Conservation (phyloP, 2,329 filamentous ascomycete genomes). For the Simplicillium aogashimaense region DNA sequence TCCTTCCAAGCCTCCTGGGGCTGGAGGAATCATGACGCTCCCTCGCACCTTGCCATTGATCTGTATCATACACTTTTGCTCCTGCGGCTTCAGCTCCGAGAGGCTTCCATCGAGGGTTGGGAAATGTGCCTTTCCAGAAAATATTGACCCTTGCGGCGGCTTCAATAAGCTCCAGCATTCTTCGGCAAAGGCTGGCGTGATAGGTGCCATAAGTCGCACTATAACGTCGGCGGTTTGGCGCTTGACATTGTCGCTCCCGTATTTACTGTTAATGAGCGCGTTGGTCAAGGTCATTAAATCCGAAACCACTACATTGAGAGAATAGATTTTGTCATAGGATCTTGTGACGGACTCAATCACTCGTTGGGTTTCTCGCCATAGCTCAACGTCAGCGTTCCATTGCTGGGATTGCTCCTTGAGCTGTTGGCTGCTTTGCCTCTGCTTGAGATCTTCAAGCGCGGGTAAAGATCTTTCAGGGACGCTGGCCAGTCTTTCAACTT, state of each 20-base stretch:
- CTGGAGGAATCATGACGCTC: conserved; percentile 51
- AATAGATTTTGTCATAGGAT: conserved; percentile 61
- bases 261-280: conserved; percentile 36
- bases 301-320: conserved; percentile 75
- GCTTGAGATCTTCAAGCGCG: conserved; percentile 26
- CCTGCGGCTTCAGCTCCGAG: conserved; percentile 37
- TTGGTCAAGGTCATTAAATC: conserved; percentile 79
- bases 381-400: conserved; percentile 35
- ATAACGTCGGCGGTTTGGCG: conserved; percentile 43
- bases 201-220: conserved; percentile 65
- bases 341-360: conserved; percentile 57
- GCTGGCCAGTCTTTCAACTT: conserved; percentile 27
- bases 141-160: conserved; percentile 26
- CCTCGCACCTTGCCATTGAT: conserved; percentile 72
- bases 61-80: conserved; percentile 56
- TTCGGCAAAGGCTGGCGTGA: conserved; percentile 71
- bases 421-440: conserved; percentile 19
- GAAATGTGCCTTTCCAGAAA: conserved; percentile 40
- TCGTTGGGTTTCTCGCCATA: conserved; percentile 59
- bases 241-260: conserved; percentile 31
- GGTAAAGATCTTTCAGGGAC: conserved; percentile 7
- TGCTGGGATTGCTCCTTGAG: conserved; percentile 19
- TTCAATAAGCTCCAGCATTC: conserved; percentile 64
- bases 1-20: conserved; percentile 28
- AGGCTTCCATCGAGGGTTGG: conserved; percentile 44